A percentile compares a stretch with the other conserved stretches of the same genome.
Conservation (phyloP, 2,329 filamentous ascomycete species). For the Grosmannia clavigera region DNA sequence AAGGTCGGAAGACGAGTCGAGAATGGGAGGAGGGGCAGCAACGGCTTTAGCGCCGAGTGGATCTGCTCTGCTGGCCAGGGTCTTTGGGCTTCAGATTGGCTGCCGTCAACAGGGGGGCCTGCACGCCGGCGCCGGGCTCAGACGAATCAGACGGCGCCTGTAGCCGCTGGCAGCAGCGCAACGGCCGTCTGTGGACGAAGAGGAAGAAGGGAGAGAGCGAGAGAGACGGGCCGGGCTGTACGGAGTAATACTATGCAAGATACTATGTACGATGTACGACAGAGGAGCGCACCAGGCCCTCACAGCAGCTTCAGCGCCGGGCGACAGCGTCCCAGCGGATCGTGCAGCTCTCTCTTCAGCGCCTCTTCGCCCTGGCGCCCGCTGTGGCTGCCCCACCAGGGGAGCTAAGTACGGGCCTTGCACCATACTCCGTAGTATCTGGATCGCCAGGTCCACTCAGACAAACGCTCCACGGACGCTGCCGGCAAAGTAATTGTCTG, state of each 20-base stretch:
- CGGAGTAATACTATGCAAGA: too few species aligned
- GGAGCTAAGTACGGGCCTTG: too few species aligned
- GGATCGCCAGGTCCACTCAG: not conserved
- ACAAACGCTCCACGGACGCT: not conserved
- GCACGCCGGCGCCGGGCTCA: conserved; percentile 6
- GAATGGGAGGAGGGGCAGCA: not conserved
- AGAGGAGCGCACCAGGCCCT: too few species aligned
- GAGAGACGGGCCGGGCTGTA: too few species aligned
- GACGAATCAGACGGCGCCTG: conserved; percentile 12
- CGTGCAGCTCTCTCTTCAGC: too few species aligned
- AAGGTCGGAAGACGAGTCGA: not conserved
- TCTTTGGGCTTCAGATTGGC: conserved; percentile 12
- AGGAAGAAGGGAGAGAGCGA: too few species aligned
- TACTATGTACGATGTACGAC: too few species aligned
- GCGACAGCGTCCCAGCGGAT: too few species aligned
- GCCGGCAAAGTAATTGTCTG: not conserved
- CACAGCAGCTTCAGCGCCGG: too few species aligned
- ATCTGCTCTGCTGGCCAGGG: conserved; percentile 11
- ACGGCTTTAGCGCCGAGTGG: conserved; percentile 11
- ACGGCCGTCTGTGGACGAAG: too few species aligned
- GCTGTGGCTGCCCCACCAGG: not conserved
- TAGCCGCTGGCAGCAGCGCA: conserved; percentile 2
- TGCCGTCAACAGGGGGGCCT: conserved; percentile 10
- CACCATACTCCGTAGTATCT: not conserved
- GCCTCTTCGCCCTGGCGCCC: too few species aligned